phyloP scores from a whole-genome alignment of 2,329 filamentous ascomycete genomes.

The Fusarium metavorans region DNA sequence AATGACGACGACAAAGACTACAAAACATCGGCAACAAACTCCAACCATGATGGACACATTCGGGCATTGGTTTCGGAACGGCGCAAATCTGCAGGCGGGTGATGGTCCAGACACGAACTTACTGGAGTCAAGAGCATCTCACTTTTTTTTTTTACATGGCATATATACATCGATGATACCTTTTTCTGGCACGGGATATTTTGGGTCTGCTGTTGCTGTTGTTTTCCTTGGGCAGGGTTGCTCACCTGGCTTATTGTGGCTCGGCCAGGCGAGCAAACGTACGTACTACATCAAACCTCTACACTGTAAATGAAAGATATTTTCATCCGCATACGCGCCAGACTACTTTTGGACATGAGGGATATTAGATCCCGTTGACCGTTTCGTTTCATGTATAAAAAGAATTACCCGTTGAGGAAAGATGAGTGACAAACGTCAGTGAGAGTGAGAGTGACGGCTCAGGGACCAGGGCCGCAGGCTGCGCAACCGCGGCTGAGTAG shows the following conservation, averaged over 20 bases:
- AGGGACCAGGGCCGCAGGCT: not conserved
- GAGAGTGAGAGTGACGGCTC: not conserved
- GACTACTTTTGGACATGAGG: not conserved
- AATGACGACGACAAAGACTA: constrained; percentile 41
- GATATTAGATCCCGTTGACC: not conserved
- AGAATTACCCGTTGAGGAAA: not conserved
- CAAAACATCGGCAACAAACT: constrained; percentile 27
- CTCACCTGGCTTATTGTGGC: constrained; percentile 8
- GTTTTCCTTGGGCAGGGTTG: constrained; percentile 14
- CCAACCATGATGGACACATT: constrained; percentile 31
- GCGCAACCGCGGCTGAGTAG: not conserved
- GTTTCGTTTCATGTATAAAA: not conserved
- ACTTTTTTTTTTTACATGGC: constrained; percentile 30
- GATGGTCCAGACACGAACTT: constrained; percentile 32
- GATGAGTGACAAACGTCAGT: not conserved
- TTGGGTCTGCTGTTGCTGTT: constrained; percentile 12
- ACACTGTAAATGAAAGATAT: constrained; percentile 23
- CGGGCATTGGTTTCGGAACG: constrained; percentile 28
- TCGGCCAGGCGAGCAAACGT: constrained; percentile 5
- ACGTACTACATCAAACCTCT: constrained; percentile 6
- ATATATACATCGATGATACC: constrained; percentile 42
- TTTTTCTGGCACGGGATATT: constrained; percentile 33
- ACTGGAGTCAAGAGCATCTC: constrained; percentile 41
- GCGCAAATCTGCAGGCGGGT: constrained; percentile 41
- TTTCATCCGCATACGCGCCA: not conserved